phyloP scores from a whole-genome alignment of 164 flowering plant genomes.

The Saururus chinensis region DNA sequence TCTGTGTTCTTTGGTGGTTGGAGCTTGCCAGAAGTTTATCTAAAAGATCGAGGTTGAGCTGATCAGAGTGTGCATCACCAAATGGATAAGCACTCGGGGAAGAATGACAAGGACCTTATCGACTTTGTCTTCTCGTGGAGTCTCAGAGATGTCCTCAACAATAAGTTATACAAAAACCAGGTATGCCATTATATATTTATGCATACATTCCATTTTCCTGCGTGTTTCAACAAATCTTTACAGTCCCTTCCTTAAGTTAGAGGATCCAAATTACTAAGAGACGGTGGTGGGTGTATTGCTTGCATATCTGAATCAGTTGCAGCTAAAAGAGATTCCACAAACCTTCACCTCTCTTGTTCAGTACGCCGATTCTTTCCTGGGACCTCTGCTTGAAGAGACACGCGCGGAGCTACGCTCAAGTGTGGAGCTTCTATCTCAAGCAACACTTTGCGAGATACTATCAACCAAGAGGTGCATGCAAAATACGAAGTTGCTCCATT shows the following conservation, averaged over 20 bases:
- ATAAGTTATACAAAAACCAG: conserved; percentile 10
- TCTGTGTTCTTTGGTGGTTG: no score
- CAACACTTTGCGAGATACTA: conserved; percentile 42
- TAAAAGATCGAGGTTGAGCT: no score
- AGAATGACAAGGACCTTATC: background rate
- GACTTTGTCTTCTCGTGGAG: conserved; percentile 11
- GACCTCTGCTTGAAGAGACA: conserved; percentile 53
- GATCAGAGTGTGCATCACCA: no score
- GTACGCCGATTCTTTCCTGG: conserved; percentile 35
- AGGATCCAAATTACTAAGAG: background rate
- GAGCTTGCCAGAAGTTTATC: no score
- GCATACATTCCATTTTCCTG: no score
- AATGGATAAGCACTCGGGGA: no score
- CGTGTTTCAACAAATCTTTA: no score
- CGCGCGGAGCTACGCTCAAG: conserved; percentile 34
- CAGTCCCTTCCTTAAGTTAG: no score
- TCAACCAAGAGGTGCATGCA: conserved; percentile 10
- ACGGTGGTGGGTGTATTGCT: background rate
- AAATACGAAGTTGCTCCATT: background rate
- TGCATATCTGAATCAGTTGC: background rate
- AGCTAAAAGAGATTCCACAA: conserved; percentile 49
- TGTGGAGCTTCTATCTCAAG: conserved; percentile 32
- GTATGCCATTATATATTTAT: background rate
- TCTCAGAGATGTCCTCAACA: conserved; percentile 11
- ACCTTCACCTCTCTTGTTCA: conserved; percentile 34